Base-by-base conservation (phyloP, 2,329 filamentous ascomycete species). In the Xylaria sp. region DNA sequence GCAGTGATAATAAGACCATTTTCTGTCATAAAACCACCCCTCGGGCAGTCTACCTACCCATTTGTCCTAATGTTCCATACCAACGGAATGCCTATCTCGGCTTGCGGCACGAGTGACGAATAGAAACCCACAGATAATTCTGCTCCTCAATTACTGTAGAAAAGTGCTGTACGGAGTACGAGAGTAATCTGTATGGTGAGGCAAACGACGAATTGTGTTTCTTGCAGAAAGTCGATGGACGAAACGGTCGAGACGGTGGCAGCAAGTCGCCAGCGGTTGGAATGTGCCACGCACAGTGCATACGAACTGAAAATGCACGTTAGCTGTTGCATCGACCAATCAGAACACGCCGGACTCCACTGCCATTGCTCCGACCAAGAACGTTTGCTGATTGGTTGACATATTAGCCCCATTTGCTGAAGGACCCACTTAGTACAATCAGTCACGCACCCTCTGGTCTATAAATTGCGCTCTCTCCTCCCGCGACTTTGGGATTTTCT, bases 401-500 rank as follows among this genome's bases (percentile, higher is more conserved):
- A 13, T 9, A 1, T 54, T 53, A 19, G 23, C 35, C 10, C 42
- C 4, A 59, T 49, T 53, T 54, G 39, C 23, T 4, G 8, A 5
- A 3, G 34, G 10, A 30, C 54, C 60, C 57, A 63, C 62, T 16
- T 3, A 1, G 5, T 47, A 57, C 63, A 67, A 65, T 66, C 66
- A 66, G 58, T 59, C 30, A n/a, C 52, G 23, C 16, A 30, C 30
- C 44, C 46, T 30, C 11, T 11, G 23, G 18, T 16, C 42, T 68
- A 70, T 66, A 70, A 69, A 66, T 64, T 39, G 19, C 35, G 35
- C 13, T 18, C 44, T 53, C 52, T 13, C 8, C 57, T 60, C 30
- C 69, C 56, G 48, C 60, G 64, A 54, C 3, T 30, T 30, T 30
- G 23, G 23, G 8, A 1, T 42, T 9, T 49, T 56, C 57, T 62